These are phyloP conservation scores for Cystobasidium onofrii DNA, from an alignment of 768 basidiomycete species.

Conservation along the genomic window DNA sequence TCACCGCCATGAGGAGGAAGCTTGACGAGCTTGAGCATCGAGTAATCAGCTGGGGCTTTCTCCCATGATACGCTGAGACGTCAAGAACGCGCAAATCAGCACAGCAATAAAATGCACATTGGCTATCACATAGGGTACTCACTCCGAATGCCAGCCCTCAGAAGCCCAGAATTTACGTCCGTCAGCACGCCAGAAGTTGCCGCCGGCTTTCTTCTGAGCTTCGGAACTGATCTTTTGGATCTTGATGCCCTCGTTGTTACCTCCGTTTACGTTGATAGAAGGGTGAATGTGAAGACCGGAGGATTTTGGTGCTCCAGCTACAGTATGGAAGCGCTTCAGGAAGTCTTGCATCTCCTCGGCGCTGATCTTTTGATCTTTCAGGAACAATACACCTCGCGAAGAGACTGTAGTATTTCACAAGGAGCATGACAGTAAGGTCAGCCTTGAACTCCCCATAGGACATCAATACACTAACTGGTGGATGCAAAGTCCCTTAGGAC, in stretches of 20 bases:
- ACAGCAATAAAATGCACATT: too few relatives aligned
- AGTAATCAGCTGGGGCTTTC: conserved; percentile 54
- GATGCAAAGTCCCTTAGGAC: conserved; percentile 6
- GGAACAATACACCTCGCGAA: conserved; percentile 59
- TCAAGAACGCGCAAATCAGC: background rate
- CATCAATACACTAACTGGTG: background rate
- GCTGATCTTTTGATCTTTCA: conserved; percentile 50
- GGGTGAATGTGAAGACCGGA: conserved; percentile 55
- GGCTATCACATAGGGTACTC: too few relatives aligned
- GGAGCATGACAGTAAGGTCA: too few relatives aligned
- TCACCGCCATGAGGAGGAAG: conserved; percentile 44
- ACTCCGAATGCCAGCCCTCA: conserved; percentile 3
- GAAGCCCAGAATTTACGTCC: conserved; percentile 4
- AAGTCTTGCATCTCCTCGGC: conserved; percentile 43
- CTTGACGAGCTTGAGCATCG: conserved; percentile 9
- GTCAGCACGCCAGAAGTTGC: conserved; percentile 42
- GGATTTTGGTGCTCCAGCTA: conserved; percentile 51
- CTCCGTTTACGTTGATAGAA: conserved; percentile 55
- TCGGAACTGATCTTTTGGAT: conserved; percentile 41
- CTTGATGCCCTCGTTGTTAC: background rate
- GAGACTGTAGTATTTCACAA: conserved; percentile 42
- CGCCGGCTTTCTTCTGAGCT: conserved; percentile 17
- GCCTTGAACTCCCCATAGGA: too few relatives aligned
- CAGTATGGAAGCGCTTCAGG: conserved; percentile 51
- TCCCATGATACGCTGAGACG: conserved; percentile 54